Base-by-base conservation (phyloP, 495 filamentous ascomycete species). In the Neurospora sp. region DNA sequence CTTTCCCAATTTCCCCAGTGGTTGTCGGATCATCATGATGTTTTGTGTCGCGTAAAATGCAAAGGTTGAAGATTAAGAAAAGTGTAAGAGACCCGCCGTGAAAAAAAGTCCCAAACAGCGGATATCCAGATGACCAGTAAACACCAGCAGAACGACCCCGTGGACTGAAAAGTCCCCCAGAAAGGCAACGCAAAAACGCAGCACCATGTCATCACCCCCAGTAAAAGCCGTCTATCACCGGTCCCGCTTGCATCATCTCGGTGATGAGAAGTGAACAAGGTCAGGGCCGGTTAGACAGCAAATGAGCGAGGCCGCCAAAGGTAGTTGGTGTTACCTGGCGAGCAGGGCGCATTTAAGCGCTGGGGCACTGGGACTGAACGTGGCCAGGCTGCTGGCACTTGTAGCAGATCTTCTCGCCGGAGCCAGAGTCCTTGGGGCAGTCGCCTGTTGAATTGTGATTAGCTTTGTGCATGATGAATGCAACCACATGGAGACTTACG, bases 331-430 rank as follows among this genome's bases (percentile, higher is more conserved):
- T 59, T 71, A 45, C 44, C 53, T 59, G 53, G 44, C 70, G 70
- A 45, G n/a, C 3, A 38, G 44, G 5, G 22, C 69, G 53, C 69
- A 70, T 71, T 76, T 80, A 81, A 73, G 71, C 74, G 80, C 93
- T 93, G 73, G 94, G 91, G 89, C 96, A 99, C 75, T 90, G 87
- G 72, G 93, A 88, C 88, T 98, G 96, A 79, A 98, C 90, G 85
- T 99, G 96, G 78, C 96, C 96, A 72, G 94, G 90, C 85, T 97
- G 93, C 88, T 97, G 96, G 93, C 96, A 98, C 85, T 95, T 96
- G 87, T 99, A 99, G 90, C 96, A 99, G 79, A 95, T 94, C 77
- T 96, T 93, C 87, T 98, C 96, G 65, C 79, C 80, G 74, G 69
- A 39, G 73, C 89, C 87, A 69, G 91, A 89, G 83, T 97, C 95